Conservation (phyloP, 2,329 filamentous ascomycete species). For the Colletotrichum limetticola region DNA sequence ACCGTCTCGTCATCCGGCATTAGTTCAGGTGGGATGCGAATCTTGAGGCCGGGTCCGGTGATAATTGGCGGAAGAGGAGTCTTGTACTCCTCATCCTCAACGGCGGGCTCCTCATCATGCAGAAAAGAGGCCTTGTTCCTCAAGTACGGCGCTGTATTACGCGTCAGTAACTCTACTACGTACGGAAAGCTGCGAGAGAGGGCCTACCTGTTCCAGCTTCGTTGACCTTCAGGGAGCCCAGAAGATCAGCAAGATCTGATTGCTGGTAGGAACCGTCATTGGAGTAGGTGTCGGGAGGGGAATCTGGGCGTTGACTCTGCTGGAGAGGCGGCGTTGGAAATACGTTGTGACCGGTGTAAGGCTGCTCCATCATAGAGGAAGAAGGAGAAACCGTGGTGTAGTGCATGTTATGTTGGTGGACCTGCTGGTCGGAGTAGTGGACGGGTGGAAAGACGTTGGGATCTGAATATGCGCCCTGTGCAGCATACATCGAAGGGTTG, state of each 20-base stretch:
- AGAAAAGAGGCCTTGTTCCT: slow-evolving; percentile 67
- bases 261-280: slow-evolving; percentile 71
- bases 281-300: slow-evolving; percentile 64
- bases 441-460: slow-evolving; percentile 58
- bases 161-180: slow-evolving; percentile 23
- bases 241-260: slow-evolving; percentile 79
- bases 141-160: slow-evolving; percentile 81
- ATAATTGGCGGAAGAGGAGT: slow-evolving; percentile 75
- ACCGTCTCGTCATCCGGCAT: slow-evolving; percentile 91
- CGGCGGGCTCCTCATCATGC: slow-evolving; percentile 68
- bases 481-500: slow-evolving; percentile 57
- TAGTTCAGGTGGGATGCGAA: slow-evolving; percentile 89
- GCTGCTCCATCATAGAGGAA: slow-evolving; percentile 61
- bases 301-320: slow-evolving; percentile 52
- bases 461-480: slow-evolving; percentile 60
- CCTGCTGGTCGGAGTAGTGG: slow-evolving; percentile 57
- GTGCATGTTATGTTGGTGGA: slow-evolving; percentile 59
- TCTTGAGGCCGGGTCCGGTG: slow-evolving; percentile 76
- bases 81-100: slow-evolving; percentile 81
- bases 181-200: background rate
- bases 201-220: slow-evolving; percentile 83
- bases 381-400: slow-evolving; percentile 64
- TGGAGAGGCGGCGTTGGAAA: slow-evolving; percentile 66
- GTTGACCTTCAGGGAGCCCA: slow-evolving; percentile 89
- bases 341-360: slow-evolving; percentile 59